Percentiles rank a stretch among this genome's conserved stretches.
Evolutionary conservation across 768 basidiomycete genomes (phyloP).

Genomic region (Neoboletus subvelutipes): DNA sequence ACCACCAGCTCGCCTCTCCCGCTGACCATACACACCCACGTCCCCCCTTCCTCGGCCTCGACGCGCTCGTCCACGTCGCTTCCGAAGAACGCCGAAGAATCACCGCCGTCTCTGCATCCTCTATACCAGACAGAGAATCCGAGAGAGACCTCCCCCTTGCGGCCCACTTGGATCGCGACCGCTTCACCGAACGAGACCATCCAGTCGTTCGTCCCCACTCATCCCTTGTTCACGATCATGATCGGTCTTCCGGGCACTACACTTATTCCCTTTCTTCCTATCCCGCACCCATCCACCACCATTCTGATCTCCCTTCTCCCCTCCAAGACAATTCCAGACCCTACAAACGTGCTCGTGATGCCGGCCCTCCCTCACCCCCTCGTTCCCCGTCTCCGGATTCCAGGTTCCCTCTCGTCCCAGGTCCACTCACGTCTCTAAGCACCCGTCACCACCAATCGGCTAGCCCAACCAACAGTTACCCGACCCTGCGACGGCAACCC

Average conservation of each 20-base stretch:
- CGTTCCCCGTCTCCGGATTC: constrained; percentile 13
- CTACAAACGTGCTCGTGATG: constrained; percentile 25
- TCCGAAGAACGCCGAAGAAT: constrained; percentile 63
- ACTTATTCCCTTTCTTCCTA: neutral
- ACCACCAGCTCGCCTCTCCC: neutral
- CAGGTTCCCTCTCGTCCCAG: constrained; percentile 1
- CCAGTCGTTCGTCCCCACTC: neutral
- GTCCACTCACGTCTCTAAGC: constrained; percentile 15
- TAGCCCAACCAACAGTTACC: constrained; percentile 20
- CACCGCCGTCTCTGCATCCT: constrained; percentile 17
- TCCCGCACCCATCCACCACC: neutral
- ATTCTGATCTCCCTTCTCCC: neutral
- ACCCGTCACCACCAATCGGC: constrained; percentile 21
- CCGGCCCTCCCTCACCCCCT: constrained; percentile 13
- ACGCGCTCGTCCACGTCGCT: constrained; percentile 71
- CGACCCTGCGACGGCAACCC: constrained; percentile 25
- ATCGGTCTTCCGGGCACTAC: constrained; percentile 10
- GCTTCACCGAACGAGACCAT: neutral
- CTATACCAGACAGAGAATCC: neutral
- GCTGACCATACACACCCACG: neutral
- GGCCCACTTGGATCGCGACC: neutral
- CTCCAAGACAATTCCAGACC: constrained; percentile 12
- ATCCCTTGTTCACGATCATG: constrained; percentile 26
- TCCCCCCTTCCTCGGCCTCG: constrained; percentile 42
- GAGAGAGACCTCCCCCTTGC: neutral